Conservation (phyloP, 1,139 yeast genomes). For the Candida sp. region DNA sequence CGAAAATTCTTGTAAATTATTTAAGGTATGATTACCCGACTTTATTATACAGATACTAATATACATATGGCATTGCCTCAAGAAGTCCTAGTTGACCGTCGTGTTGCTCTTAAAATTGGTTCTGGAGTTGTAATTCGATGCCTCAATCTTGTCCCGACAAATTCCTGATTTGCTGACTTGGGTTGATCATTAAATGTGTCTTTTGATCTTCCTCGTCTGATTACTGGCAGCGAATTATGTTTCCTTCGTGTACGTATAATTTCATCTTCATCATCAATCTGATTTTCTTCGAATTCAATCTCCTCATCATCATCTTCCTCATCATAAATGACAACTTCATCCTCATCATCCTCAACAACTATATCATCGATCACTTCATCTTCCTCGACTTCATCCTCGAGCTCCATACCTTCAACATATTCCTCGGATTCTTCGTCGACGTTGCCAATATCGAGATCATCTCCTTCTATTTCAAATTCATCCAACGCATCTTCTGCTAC, state of each 20-base stretch:
- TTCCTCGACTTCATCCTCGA: slow-evolving; percentile 7
- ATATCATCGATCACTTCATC: slow-evolving; percentile 3
- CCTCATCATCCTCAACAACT: slow-evolving; percentile 9
- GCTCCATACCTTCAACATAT: slow-evolving; percentile 8
- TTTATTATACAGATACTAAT: not conserved
- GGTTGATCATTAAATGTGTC: not conserved
- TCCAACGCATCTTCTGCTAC: slow-evolving; percentile 2
- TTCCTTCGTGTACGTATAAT: not conserved
- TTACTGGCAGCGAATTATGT: not conserved
- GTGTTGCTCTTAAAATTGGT: not conserved
- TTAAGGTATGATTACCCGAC: slow-evolving; percentile 24
- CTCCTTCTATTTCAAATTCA: slow-evolving; percentile 8
- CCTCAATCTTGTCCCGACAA: not conserved
- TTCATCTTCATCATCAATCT: not conserved
- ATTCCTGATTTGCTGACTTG: not conserved
- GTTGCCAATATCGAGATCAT: slow-evolving; percentile 8
- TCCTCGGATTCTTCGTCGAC: slow-evolving; percentile 9
- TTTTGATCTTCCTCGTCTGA: not conserved
- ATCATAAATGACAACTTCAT: slow-evolving; percentile 10
- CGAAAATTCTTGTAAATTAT: slow-evolving; percentile 58
- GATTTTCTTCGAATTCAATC: slow-evolving; percentile 6
- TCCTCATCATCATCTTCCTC: slow-evolving; percentile 10
- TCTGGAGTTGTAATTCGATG: not conserved
- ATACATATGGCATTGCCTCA: not conserved
- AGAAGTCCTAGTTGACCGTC: slow-evolving; percentile 1